Conservation (phyloP, 2,329 filamentous ascomycete genomes). For the Rhynchosporium agropyri region DNA sequence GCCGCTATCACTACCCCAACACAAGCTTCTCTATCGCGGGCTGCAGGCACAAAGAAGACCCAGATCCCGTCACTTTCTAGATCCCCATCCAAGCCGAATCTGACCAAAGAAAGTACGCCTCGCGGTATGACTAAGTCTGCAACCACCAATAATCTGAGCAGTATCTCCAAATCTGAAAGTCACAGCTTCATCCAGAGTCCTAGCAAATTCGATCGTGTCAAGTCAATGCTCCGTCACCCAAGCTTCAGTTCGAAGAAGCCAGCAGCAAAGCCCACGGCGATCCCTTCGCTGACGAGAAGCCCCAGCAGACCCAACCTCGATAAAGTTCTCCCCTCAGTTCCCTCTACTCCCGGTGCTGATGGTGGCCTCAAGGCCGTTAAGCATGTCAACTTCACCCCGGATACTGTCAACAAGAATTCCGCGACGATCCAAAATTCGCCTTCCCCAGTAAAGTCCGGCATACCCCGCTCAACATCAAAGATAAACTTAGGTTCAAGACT, state of each 20-base stretch:
- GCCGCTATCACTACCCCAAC: slow-evolving; percentile 75
- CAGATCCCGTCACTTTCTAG: slow-evolving; percentile 52
- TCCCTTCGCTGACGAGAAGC: slow-evolving; percentile 41
- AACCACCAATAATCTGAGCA: slow-evolving; percentile 51
- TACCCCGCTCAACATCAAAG: slow-evolving; percentile 49
- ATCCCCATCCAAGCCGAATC: slow-evolving; percentile 55
- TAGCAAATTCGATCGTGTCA: slow-evolving; percentile 52
- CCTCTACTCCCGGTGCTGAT: slow-evolving; percentile 58
- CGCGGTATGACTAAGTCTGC: slow-evolving; percentile 56
- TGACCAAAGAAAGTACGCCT: slow-evolving; percentile 44
- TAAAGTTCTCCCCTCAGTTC: slow-evolving; percentile 55
- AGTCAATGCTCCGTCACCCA: slow-evolving; percentile 56
- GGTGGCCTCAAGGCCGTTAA: slow-evolving; percentile 63
- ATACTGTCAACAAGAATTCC: slow-evolving; percentile 55
- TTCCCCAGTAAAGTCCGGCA: slow-evolving; percentile 56
- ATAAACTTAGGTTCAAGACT: slow-evolving; percentile 44
- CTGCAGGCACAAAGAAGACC: slow-evolving; percentile 56
- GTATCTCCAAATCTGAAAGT: slow-evolving; percentile 39
- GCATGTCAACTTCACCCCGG: slow-evolving; percentile 78
- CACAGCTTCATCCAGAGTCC: slow-evolving; percentile 34
- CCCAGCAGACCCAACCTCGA: slow-evolving; percentile 55
- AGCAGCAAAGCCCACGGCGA: slow-evolving; percentile 27
- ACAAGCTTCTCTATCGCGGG: slow-evolving; percentile 70
- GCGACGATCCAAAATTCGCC: slow-evolving; percentile 53
- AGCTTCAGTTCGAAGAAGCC: slow-evolving; percentile 34